Evolutionary conservation across 306 rosid species (phyloP), one percentile per base, ranked within the genome.

Genomic region (Corylus heterophylla): DNA sequence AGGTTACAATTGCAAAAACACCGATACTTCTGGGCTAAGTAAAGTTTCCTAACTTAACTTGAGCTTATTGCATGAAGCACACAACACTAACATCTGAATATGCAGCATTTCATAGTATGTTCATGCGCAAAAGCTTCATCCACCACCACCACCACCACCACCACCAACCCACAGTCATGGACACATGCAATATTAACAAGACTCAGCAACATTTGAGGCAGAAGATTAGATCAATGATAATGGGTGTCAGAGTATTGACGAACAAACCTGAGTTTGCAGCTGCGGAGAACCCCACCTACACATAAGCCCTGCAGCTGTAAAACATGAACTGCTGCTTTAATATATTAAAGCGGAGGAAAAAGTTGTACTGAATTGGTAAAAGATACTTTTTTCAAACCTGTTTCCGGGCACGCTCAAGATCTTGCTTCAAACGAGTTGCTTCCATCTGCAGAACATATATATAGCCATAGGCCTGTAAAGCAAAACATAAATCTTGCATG

Each of bases 381-480:
- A 74, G 69, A 37, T 75, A 87, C 79, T 82, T 75, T 44, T 76
- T 72, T 59, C 76, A 50, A 62, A 91, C 98, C 87, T 94, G 97
- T 74, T 87, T 97, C 73, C 87, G 90, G 44, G 92, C 89, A 37
- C 76, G 84, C 54, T 89, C 94, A 76, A 91, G 86, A 84, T 95
- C 97, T 83, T 85, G 96, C 87, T 89, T 95, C 87, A 87, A 58
- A 62, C 98, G 98, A 78, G 97, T 92, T 18, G 92, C 79, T 89
- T 95, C 98, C 82, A 95, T 85, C 83, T 92, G 98, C 82, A 89
- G 94, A 49, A 95, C 93, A 75, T 22, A 22, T 22, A 22, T 22
- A 22, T 22, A 22, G 22, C 22, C 22, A 22, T 95, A 93, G 50
- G 94, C 98, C 98, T 95, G 82, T 17, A 79, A 47, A 54, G 59